Conservation (phyloP, 2,329 filamentous ascomycete genomes). For the Calonectria honghensis region DNA sequence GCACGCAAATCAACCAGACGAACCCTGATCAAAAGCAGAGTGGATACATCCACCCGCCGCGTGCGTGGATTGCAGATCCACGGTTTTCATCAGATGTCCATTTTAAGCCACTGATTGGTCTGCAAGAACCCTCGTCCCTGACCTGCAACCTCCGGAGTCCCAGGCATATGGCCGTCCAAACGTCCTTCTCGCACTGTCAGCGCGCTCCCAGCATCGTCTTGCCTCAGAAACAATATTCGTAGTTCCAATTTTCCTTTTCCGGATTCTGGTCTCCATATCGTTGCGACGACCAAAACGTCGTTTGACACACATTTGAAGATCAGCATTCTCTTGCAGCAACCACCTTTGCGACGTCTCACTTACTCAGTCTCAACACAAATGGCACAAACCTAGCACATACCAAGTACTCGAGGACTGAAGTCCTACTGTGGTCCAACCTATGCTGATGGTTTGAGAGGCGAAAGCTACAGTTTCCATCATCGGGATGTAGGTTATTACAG, state of each 20-base stretch:
- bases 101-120: not conserved
- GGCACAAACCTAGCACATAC: not conserved
- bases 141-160: not conserved
- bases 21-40: not conserved
- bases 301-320: not conserved
- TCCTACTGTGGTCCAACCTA: not conserved
- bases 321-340: not conserved
- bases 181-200: no score
- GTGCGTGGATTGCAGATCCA: constrained; percentile 42
- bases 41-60: constrained; percentile 23
- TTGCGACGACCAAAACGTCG: not conserved
- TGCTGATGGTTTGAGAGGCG: no score
- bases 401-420: not conserved
- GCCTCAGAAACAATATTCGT: not conserved
- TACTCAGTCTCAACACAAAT: not conserved
- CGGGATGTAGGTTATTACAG: not conserved
- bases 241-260: not conserved
- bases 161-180: not conserved
- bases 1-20: not conserved
- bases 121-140: constrained; percentile 23
- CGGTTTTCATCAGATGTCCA: not conserved
- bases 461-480: not conserved
- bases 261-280: not conserved
- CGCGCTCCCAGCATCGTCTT: not conserved
- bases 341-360: not conserved